Evolutionary conservation across 257 asterid genomes (phyloP).

Genomic region (Perilla frutescens): DNA sequence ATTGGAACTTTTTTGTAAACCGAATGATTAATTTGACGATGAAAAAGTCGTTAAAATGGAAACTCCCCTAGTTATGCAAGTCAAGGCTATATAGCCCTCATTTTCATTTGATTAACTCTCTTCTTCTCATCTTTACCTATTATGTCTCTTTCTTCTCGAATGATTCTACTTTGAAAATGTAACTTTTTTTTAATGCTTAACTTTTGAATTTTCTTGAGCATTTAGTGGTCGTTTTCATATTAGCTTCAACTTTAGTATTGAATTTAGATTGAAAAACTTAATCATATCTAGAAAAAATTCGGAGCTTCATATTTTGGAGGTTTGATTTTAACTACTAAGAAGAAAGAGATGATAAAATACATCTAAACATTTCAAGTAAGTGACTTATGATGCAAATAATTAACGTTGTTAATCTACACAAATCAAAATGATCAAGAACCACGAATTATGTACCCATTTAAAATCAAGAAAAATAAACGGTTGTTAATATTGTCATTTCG

Average conservation of each 20-base stretch:
- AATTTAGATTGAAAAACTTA: too few species aligned
- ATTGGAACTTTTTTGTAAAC: background rate
- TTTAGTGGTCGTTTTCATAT: background rate
- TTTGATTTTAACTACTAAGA: too few species aligned
- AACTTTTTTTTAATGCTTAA: background rate
- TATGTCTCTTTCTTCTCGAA: slow-evolving; percentile 17
- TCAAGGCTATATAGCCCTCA: slow-evolving; percentile 4
- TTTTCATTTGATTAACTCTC: slow-evolving; percentile 5
- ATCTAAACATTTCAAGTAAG: too few species aligned
- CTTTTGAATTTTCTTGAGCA: background rate
- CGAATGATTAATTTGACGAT: background rate
- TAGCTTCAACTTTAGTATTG: background rate
- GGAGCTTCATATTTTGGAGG: too few species aligned
- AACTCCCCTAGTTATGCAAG: slow-evolving; percentile 6
- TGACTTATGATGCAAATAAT: too few species aligned
- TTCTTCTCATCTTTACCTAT: background rate
- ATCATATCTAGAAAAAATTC: too few species aligned
- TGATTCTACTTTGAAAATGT: slow-evolving; percentile 6
- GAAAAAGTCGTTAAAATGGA: background rate
- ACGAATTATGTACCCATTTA: too few species aligned
- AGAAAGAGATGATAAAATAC: too few species aligned
- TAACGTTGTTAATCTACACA: too few species aligned
- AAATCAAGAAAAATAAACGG: too few species aligned
- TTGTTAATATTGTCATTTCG: too few species aligned
- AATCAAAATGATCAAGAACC: too few species aligned